Base-by-base conservation (phyloP, 2,329 filamentous ascomycete genomes). In the Fusarium sp. region DNA sequence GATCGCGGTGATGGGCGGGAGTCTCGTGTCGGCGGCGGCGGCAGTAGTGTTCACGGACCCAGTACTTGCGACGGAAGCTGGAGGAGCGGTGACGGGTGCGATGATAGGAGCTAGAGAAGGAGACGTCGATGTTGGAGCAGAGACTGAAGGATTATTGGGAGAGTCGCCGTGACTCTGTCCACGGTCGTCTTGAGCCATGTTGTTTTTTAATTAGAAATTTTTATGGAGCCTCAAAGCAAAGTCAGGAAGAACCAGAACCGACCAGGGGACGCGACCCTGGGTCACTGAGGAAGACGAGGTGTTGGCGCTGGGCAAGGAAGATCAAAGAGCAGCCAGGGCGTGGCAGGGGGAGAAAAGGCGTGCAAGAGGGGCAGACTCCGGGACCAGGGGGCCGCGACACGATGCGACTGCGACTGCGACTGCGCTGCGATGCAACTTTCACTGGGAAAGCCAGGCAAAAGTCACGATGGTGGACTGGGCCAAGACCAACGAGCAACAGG, bases 161-260 rank as follows among this genome's bases (percentile, higher is more conserved):
- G 72, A 75, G 73, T 72, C 70, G 66, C 71, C 62, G 68, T 71
- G 73, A 68, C 72, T 73, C 71, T 71, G 71, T 67, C 66, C 73
- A 67, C 70, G 71, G 67, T 75, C 75, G 70, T 73, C 75, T 71
- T 75, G 68, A 75, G 73, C 73, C 73, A 75, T 75, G 70, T 73
- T 75, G 73, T 70, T 75, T 62, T 77, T 76, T 76, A 75, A 77
- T 76, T 76, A 75, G 70, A 74, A 76, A 72, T 68, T 76, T 76
- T 78, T 78, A 78, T 78, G 77, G 76, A 77, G 76, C 76, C 73
- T 64, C 65, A 67, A 71, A 73, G 67, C 67, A 71, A 76, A 76
- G 76, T 71, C 71, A 71, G 72, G 72, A 76, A 73, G 64, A 70
- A 72, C 62, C 66, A 70, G 65, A 71, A 58, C 66, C 56, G 70